These are phyloP conservation scores for Collybia sordida DNA, from an alignment of 768 basidiomycete species.

Conservation along the genomic window DNA sequence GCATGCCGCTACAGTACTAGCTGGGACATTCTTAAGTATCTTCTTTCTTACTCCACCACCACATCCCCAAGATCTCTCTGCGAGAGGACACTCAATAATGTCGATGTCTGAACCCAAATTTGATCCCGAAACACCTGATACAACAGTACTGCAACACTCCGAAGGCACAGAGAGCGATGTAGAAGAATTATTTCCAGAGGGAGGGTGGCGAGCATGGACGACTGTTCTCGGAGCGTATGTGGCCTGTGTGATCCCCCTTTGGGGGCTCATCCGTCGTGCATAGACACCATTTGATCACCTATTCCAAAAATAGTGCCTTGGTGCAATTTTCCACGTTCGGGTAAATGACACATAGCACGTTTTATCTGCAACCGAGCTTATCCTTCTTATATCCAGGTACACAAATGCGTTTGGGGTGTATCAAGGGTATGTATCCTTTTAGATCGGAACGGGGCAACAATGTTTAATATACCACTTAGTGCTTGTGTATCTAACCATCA, in stretches of 20 bases:
- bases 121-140: background rate
- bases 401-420: constrained; percentile 25
- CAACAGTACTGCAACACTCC: background rate
- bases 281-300: background rate
- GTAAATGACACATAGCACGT: constrained; percentile 9
- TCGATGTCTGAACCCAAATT: too few relatives aligned
- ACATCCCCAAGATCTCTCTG: too few relatives aligned
- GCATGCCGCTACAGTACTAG: too few relatives aligned
- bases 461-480: too few relatives aligned
- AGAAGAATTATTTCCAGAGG: constrained; percentile 12
- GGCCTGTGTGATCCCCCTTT: background rate
- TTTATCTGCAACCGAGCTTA: background rate
- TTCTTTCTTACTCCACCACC: too few relatives aligned
- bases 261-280: background rate
- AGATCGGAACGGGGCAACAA: too few relatives aligned
- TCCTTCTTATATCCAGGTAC: constrained; percentile 11
- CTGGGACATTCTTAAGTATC: too few relatives aligned
- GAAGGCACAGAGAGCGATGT: too few relatives aligned
- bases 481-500: background rate
- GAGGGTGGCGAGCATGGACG: constrained; percentile 15
- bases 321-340: constrained; percentile 21
- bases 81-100: too few relatives aligned
- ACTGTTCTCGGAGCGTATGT: constrained; percentile 17
- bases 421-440: constrained; percentile 16
- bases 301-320: constrained; percentile 8